These are phyloP conservation scores for Epichloe aotearoae DNA, from an alignment of 2,329 filamentous ascomycete genomes.

Conservation along the genomic window DNA sequence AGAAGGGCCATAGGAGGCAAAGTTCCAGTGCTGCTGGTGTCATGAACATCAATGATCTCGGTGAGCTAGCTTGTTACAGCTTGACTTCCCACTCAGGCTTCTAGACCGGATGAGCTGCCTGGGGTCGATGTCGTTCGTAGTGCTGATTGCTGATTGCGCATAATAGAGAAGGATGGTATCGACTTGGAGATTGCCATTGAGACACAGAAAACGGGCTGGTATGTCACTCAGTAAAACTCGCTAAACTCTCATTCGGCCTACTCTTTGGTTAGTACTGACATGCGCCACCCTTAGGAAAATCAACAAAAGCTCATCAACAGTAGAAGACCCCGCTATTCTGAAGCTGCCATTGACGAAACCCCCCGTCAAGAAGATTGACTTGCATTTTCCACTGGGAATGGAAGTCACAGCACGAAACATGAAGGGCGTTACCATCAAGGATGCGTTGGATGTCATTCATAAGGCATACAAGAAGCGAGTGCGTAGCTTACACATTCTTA, in stretches of 20 bases:
- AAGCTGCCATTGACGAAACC: slow-evolving; percentile 71
- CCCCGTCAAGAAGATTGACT: slow-evolving; percentile 89
- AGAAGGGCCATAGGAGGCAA: slow-evolving; percentile 53
- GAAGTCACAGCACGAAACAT: slow-evolving; percentile 82
- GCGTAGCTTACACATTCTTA: slow-evolving; percentile 18
- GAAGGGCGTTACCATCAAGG: slow-evolving; percentile 94
- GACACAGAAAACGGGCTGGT: slow-evolving; percentile 84
- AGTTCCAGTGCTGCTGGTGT: slow-evolving; percentile 59
- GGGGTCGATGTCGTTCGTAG: too few species aligned
- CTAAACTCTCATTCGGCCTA: not conserved
- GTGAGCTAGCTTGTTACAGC: slow-evolving; percentile 37
- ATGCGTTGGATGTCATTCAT: slow-evolving; percentile 87
- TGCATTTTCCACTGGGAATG: slow-evolving; percentile 79
- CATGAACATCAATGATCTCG: slow-evolving; percentile 71
- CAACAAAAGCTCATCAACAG: slow-evolving; percentile 64
- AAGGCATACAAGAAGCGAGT: slow-evolving; percentile 97
- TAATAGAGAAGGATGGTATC: slow-evolving; percentile 56
- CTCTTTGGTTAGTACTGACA: not conserved
- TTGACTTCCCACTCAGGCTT: not conserved
- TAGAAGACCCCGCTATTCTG: slow-evolving; percentile 76
- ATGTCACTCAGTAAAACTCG: slow-evolving; percentile 22
- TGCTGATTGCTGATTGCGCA: not conserved
- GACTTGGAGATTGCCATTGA: slow-evolving; percentile 64
- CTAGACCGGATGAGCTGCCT: not conserved
- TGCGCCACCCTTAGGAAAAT: slow-evolving; percentile 56